Base-by-base conservation (phyloP, 345 rosid species). In the Cardamine occulta region DNA sequence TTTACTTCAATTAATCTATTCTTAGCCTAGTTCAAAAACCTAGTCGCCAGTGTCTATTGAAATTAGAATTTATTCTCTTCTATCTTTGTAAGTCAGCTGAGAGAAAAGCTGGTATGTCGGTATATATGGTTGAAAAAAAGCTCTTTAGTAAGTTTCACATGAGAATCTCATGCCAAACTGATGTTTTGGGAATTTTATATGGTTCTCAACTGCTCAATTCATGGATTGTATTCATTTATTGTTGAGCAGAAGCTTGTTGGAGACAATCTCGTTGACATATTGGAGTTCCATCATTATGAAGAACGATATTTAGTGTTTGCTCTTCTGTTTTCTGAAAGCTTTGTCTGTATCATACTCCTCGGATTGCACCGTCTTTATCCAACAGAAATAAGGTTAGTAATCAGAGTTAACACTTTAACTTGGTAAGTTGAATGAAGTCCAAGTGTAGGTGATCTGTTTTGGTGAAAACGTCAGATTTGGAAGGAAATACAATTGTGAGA, bases 231-330 rank as follows among this genome's bases (percentile, higher is more conserved):
- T n/a, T n/a, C n/a, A 8, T 63, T 26, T 70, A 34, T 48, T 29
- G 72, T 37, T 72, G 77, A 72, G 51, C 85, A 95, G 97, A 31
- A 69, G 69, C 66, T 83, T 95, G 80, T 81, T 92, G 88, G 91
- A 87, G 34, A 92, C 98, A 18, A 90, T 92, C 94, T 81, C 97
- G 40, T 90, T 95, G 65, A 31, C 78, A 15, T n/a, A n/a, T n/a
- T n/a, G 91, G 91, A 2, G 80, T 91, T 73, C 97, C 96, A 1
- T 80, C 93, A 13, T 83, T 90, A 82, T 79, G 32, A 66, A 40
- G 88, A 86, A 63, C 96, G 89, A 68, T 95, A 97, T 97, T 86
- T 84, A 82, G 90, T 90, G 70, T 73, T 92, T 56, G 85, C 85
- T 21, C 82, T 89, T 78, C 89, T 95, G 56, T 87, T 89, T 53